Conservation (phyloP, 352 stramenopile genomes). For the Phytophthora pini region DNA sequence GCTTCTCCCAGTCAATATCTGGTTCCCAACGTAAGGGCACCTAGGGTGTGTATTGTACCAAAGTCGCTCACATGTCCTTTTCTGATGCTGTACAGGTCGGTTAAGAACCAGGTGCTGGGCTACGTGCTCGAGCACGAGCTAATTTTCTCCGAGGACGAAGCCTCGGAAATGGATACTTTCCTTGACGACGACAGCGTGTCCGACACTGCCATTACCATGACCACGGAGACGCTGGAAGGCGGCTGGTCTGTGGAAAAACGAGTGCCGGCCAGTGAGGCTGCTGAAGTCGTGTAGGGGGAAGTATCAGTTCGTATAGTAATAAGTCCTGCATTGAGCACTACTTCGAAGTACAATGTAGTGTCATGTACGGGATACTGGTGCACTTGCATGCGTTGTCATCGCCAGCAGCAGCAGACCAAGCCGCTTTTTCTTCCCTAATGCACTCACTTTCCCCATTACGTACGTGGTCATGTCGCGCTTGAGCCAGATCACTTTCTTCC, state of each 20-base stretch:
- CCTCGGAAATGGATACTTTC: slow-evolving; percentile 78
- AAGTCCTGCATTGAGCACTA: slow-evolving; percentile 10
- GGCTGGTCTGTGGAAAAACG: slow-evolving; percentile 89
- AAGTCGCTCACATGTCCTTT: slow-evolving; percentile 4
- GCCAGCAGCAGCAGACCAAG: slow-evolving; percentile 2
- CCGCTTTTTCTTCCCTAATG: slow-evolving; percentile 7
- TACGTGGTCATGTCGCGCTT: not conserved
- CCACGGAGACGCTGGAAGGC: slow-evolving; percentile 78
- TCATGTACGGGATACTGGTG: not conserved
- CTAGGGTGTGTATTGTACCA: not conserved
- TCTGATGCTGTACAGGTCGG: slow-evolving; percentile 47
- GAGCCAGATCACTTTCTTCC: not conserved
- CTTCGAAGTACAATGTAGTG: too few relatives aligned
- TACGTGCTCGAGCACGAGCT: slow-evolving; percentile 86
- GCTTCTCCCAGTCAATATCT: slow-evolving; percentile 88
- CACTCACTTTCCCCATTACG: slow-evolving; percentile 5
- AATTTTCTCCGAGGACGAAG: slow-evolving; percentile 68
- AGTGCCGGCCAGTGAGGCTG: slow-evolving; percentile 55
- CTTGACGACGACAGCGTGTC: slow-evolving; percentile 55
- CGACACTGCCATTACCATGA: slow-evolving; percentile 48
- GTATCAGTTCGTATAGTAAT: slow-evolving; percentile 37
- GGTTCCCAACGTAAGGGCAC: slow-evolving; percentile 77
- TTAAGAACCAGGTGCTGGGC: slow-evolving; percentile 84
- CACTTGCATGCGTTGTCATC: slow-evolving; percentile 5
- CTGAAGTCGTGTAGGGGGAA: slow-evolving; percentile 55